These are phyloP conservation scores for Dissophora globulifera DNA, from an alignment of 192 early-diverging fungal genomes.

Conservation along the genomic window DNA sequence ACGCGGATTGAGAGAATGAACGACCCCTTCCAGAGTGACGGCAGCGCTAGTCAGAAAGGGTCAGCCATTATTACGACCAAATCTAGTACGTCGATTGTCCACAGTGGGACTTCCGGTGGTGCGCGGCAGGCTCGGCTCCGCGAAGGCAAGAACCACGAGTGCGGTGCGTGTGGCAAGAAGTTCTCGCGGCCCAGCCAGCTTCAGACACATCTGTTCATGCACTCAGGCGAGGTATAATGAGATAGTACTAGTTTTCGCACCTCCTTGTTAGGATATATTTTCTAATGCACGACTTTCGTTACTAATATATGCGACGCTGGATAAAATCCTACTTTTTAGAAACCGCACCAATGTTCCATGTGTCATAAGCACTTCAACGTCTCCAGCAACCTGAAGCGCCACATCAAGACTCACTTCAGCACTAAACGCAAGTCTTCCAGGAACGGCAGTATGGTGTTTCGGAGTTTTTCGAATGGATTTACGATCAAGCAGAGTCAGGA, in stretches of 20 bases:
- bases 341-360: slow-evolving; percentile 37
- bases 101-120: background rate
- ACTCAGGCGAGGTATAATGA: slow-evolving; percentile 31
- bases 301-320: no score
- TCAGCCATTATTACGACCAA: background rate
- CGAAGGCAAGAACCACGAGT: slow-evolving; percentile 38
- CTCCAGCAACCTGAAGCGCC: slow-evolving; percentile 45
- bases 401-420: slow-evolving; percentile 33
- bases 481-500: background rate
- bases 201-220: slow-evolving; percentile 29
- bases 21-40: background rate
- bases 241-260: background rate
- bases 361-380: slow-evolving; percentile 44
- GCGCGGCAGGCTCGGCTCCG: slow-evolving; percentile 1
- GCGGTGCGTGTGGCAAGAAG: slow-evolving; percentile 21
- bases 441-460: slow-evolving; percentile 24
- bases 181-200: slow-evolving; percentile 47
- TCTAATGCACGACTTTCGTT: no score
- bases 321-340: slow-evolving; percentile 11
- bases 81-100: background rate
- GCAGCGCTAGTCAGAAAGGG: background rate
- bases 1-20: background rate
- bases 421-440: slow-evolving; percentile 22
- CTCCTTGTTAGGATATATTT: no score
- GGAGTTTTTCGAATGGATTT: slow-evolving; percentile 28